phyloP scores from a whole-genome alignment of 768 basidiomycete species.

The Auricularia heimuer region DNA sequence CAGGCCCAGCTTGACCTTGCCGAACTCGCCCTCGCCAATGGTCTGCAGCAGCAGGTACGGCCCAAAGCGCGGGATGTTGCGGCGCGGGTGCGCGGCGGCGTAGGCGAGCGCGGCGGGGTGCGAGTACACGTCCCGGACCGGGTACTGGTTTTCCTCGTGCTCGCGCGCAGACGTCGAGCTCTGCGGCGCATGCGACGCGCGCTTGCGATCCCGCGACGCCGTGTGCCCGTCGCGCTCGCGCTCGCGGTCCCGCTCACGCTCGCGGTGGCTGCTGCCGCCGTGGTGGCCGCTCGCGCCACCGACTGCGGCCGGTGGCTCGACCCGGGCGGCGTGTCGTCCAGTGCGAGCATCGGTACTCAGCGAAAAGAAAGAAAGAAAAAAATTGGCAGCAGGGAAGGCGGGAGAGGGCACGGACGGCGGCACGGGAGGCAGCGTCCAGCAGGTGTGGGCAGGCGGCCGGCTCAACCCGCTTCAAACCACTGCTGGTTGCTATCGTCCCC shows the following conservation, averaged over 20 bases:
- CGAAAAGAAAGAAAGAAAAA: no score
- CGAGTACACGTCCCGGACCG: conserved; percentile 65
- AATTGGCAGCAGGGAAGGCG: no score
- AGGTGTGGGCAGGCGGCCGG: no score
- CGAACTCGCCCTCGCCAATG: conserved; percentile 96
- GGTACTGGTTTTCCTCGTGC: conserved; percentile 35
- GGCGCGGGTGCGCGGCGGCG: conserved; percentile 67
- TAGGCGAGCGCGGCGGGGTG: conserved; percentile 83
- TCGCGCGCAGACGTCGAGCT: conserved; percentile 7
- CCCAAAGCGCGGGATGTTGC: conserved; percentile 89
- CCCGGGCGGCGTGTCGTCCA: no score
- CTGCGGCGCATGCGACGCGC: not conserved
- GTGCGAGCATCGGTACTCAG: no score
- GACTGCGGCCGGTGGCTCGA: no score
- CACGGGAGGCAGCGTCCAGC: no score
- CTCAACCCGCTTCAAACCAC: no score
- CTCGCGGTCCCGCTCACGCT: not conserved
- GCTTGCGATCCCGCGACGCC: not conserved
- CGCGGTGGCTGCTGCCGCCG: not conserved
- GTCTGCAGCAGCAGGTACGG: conserved; percentile 94
- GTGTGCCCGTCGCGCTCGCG: not conserved
- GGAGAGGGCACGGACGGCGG: no score
- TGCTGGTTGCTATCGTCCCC: no score
- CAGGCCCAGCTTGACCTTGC: conserved; percentile 96
- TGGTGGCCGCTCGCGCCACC: no score